These are phyloP conservation scores for Rutidosis leptorrhynchoides DNA, from an alignment of 129 eudicot genomes.

Conservation along the genomic window DNA sequence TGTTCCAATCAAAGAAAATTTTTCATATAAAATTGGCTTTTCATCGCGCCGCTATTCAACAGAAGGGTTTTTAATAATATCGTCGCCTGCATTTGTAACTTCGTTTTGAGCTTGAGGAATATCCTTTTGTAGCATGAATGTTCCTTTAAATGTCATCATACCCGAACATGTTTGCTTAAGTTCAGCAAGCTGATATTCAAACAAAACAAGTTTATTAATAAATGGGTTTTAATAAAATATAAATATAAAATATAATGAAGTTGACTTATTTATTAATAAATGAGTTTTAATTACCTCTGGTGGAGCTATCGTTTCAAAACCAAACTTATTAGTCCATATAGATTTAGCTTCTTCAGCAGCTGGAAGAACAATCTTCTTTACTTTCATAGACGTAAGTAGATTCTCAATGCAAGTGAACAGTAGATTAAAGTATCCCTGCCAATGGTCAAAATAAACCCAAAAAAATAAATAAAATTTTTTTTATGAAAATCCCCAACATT, in stretches of 20 bases:
- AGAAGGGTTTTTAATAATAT: conserved; percentile 15
- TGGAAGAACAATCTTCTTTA: conserved; percentile 79
- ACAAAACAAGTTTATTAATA: conserved; percentile 5
- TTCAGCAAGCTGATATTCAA: conserved; percentile 49
- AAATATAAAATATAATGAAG: neutral
- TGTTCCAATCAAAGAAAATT: conserved; percentile 9
- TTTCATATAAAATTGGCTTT: neutral
- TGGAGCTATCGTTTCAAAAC: conserved; percentile 51
- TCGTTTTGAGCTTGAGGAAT: conserved; percentile 47
- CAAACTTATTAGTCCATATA: conserved; percentile 78
- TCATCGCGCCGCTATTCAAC: conserved; percentile 23
- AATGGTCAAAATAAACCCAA: neutral
- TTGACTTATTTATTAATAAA: neutral
- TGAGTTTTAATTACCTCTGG: conserved; percentile 38
- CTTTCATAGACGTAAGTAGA: conserved; percentile 56
- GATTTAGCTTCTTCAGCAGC: conserved; percentile 88
- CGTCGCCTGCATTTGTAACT: conserved; percentile 26
- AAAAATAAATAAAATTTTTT: neutral
- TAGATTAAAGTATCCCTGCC: conserved; percentile 81
- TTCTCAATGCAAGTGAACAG: conserved; percentile 85
- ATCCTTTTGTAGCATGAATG: conserved; percentile 70
- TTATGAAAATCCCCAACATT: too few relatives aligned
- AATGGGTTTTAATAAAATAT: neutral
- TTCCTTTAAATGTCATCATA: conserved; percentile 72
- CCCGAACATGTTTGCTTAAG: conserved; percentile 58